Base-by-base conservation (phyloP, 768 basidiomycete species). In the Symmetrospora coprosmae region DNA sequence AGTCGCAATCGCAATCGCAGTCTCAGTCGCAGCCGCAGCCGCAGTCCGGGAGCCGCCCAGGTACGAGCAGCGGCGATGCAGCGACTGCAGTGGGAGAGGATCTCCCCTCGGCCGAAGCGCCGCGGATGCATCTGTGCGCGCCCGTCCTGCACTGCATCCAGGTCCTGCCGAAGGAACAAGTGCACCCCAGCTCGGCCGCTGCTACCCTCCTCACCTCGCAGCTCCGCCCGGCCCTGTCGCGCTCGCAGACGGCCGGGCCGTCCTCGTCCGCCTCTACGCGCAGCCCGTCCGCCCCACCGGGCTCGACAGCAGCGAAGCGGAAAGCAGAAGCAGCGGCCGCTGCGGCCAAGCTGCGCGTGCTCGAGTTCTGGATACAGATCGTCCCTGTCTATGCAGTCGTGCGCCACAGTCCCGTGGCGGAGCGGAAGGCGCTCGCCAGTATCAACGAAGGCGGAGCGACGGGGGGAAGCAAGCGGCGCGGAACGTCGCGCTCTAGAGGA, bases 351-450 rank as follows among this genome's bases (percentile, higher is more conserved):
- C 27, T 47, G n/a, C 19, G 40, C 4, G 23, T 40, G 9, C 21
- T 41, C 21, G 55, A 58, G 43, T 58, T 58, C 31, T 58, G 55
- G 55, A 31, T 58, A n/a, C 55, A 58, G 43, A 46, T 46, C 4
- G 46, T 58, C 13, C 55, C 55, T 19, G 43, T 58, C 28, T 53
- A 45, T 31, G 6, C 37, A 27, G 27, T 34, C 49, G 25, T 13
- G 43, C 14, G 25, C n/a, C n/a, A n/a, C n/a, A n/a, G n/a, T n/a
- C n/a, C n/a, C n/a, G n/a, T n/a, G n/a, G n/a, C n/a, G n/a, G n/a
- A n/a, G n/a, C n/a, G n/a, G n/a, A n/a, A n/a, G n/a, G n/a, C n/a
- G n/a, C n/a, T n/a, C n/a, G n/a, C n/a, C n/a, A n/a, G n/a, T n/a
- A n/a, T n/a, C n/a, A n/a, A n/a, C n/a, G n/a, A n/a, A n/a, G n/a